Conservation (phyloP, 768 basidiomycete species). For the Suillus weaverae region DNA sequence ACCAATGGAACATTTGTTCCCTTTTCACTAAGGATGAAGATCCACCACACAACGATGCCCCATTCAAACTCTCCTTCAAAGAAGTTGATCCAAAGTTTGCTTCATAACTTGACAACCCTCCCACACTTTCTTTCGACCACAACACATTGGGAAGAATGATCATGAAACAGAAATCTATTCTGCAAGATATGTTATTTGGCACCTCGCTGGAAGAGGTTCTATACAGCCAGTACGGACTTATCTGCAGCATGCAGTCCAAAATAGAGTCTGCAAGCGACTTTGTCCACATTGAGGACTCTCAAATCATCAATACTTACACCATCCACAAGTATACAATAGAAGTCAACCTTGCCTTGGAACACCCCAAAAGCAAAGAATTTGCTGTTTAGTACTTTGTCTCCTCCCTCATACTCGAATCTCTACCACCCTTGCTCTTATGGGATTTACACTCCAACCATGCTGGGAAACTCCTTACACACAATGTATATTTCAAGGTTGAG, state of each 20-base stretch:
- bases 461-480: background rate
- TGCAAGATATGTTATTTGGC: too few species aligned
- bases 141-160: too few species aligned
- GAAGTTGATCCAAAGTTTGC: too few species aligned
- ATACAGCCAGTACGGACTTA: background rate
- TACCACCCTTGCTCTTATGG: background rate
- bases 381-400: background rate
- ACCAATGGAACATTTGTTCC: background rate
- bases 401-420: background rate
- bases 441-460: background rate
- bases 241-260: background rate
- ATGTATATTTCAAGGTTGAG: background rate
- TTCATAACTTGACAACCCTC: fast-evolving
- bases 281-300: background rate
- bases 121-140: too few species aligned
- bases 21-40: too few species aligned
- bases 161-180: too few species aligned
- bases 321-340: background rate
- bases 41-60: too few species aligned
- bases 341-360: background rate
- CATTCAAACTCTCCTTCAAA: too few species aligned
- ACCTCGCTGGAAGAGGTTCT: background rate
- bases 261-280: background rate
- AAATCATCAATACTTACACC: background rate
- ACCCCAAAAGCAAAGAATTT: background rate